Conservation (phyloP, 257 asterid genomes). For the Mentha longifolia region DNA sequence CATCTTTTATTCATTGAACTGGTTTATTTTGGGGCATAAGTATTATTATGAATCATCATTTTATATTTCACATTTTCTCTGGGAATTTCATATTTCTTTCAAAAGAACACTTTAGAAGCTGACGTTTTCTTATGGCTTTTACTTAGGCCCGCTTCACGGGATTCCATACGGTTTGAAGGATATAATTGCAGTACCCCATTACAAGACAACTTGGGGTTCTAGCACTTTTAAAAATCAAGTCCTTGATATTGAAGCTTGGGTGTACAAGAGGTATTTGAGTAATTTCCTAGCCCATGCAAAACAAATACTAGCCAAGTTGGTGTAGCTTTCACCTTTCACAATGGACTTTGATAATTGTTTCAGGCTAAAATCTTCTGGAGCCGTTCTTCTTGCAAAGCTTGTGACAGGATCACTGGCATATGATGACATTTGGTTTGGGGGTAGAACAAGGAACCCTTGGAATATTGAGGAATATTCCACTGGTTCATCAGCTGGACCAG, state of each 20-base stretch:
- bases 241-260: constrained; percentile 93
- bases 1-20: constrained; percentile 1
- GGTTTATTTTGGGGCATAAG: background rate
- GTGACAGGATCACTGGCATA: constrained; percentile 89
- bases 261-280: constrained; percentile 70
- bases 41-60: background rate
- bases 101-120: background rate
- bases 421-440: constrained; percentile 97
- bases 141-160: constrained; percentile 91
- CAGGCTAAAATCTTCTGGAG: constrained; percentile 91
- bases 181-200: constrained; percentile 85
- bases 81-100: background rate
- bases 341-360: constrained; percentile 11
- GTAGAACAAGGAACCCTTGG: constrained; percentile 98
- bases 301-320: background rate
- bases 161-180: constrained; percentile 96
- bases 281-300: background rate
- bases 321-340: constrained; percentile 14
- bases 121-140: constrained; percentile 27
- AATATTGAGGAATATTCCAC: constrained; percentile 87
- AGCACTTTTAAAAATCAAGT: constrained; percentile 70
- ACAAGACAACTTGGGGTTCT: constrained; percentile 97
- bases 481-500: constrained; percentile 99
- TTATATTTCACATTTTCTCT: background rate
- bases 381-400: constrained; percentile 85